Percentiles rank a stretch among this genome's conserved stretches.
phyloP scores from a whole-genome alignment of 352 stramenopile genomes.

The Globisporangium okanoganense region DNA sequence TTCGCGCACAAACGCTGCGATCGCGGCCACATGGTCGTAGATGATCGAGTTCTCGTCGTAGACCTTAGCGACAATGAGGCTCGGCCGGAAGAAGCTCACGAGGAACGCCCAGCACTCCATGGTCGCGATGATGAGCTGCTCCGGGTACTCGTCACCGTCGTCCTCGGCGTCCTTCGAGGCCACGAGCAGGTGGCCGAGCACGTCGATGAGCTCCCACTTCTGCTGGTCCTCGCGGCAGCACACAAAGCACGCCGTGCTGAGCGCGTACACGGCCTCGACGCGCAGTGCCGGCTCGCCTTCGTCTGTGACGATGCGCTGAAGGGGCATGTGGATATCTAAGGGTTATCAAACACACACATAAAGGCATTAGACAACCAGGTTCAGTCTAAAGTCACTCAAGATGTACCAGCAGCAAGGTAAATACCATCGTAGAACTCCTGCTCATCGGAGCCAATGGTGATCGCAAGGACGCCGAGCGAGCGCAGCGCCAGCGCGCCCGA shows the following conservation, averaged over 20 bases:
- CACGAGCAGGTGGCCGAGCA: constrained; percentile 39
- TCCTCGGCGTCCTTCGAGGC: constrained; percentile 44
- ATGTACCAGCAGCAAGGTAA: background rate
- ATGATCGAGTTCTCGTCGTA: constrained; percentile 45
- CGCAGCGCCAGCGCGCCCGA: constrained; percentile 44
- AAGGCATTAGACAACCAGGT: background rate
- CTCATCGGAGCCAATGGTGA: constrained; percentile 54
- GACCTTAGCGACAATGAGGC: constrained; percentile 41
- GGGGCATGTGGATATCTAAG: constrained; percentile 27
- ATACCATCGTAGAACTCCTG: constrained; percentile 42
- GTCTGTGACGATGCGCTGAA: constrained; percentile 48
- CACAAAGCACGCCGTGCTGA: constrained; percentile 57
- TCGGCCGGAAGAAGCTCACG: constrained; percentile 41
- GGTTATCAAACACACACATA: background rate
- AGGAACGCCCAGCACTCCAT: constrained; percentile 71
- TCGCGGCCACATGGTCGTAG: constrained; percentile 43
- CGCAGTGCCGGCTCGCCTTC: constrained; percentile 35
- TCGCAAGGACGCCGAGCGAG: constrained; percentile 41
- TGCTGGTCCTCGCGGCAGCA: constrained; percentile 54
- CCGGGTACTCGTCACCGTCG: constrained; percentile 41
- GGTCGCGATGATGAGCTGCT: constrained; percentile 43
- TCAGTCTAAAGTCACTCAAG: background rate
- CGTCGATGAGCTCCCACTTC: constrained; percentile 56
- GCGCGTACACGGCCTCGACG: constrained; percentile 46
- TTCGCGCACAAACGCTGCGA: constrained; percentile 49